These are phyloP conservation scores for Sporothrix protearum DNA, from an alignment of 2,329 filamentous ascomycete genomes.

Conservation along the genomic window DNA sequence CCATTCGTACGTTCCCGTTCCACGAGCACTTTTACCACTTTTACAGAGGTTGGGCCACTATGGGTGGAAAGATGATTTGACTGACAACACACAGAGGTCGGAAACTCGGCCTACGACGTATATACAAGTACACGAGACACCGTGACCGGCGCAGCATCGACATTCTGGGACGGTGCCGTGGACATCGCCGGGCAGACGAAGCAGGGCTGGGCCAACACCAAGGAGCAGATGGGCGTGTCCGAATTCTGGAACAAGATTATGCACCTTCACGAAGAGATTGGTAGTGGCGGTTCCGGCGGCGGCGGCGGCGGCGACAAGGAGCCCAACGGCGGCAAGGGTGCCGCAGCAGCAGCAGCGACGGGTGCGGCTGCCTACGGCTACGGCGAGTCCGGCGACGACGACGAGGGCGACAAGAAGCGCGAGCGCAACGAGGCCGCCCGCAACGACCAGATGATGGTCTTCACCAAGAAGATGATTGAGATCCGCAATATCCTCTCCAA, in stretches of 20 bases:
- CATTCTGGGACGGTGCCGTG: slow-evolving; percentile 66
- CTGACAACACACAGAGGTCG: slow-evolving; percentile 55
- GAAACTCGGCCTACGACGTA: slow-evolving; percentile 72
- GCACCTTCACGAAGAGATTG: slow-evolving; percentile 57
- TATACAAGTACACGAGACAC: slow-evolving; percentile 70
- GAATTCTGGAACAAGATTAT: slow-evolving; percentile 79
- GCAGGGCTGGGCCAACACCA: slow-evolving; percentile 78
- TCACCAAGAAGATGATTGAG: slow-evolving; percentile 99
- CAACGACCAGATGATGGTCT: slow-evolving; percentile 98
- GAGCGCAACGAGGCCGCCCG: slow-evolving; percentile 58
- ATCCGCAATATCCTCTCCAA: slow-evolving; percentile 87
- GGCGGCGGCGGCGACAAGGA: slow-evolving; percentile 52
- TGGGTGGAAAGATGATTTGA: neutral
- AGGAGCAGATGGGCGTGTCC: slow-evolving; percentile 64
- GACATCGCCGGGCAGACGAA: slow-evolving; percentile 75
- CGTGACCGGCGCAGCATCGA: slow-evolving; percentile 64
- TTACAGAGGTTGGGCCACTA: too few relatives aligned
- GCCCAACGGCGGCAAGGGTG: slow-evolving; percentile 57
- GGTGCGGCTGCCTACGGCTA: slow-evolving; percentile 78
- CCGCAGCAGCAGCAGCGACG: slow-evolving; percentile 57
- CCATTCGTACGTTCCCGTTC: slow-evolving; percentile 60
- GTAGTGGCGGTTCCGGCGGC: slow-evolving; percentile 47
- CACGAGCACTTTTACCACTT: too few relatives aligned
- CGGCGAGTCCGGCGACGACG: slow-evolving; percentile 58
- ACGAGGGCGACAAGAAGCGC: slow-evolving; percentile 17